Conservation (phyloP, 2,329 filamentous ascomycete genomes). For the Diplocarpon mali region DNA sequence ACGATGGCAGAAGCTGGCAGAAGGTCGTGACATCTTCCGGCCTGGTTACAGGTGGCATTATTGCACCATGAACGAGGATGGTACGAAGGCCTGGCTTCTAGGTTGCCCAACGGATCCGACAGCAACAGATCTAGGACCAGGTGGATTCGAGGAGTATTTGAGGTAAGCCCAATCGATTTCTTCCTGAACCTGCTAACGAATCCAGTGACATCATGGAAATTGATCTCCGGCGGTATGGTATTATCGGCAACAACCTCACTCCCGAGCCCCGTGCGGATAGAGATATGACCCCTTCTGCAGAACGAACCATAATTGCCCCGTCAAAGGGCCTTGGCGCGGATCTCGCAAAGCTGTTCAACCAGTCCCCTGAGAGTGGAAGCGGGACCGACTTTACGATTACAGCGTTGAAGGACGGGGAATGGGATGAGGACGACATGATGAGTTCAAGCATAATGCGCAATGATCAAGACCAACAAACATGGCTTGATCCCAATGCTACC, state of each 20-base stretch:
- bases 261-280: constrained; percentile 41
- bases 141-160: constrained; percentile 77
- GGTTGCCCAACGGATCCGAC: constrained; percentile 71
- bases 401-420: constrained; percentile 67
- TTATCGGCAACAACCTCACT: constrained; percentile 67
- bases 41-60: constrained; percentile 96
- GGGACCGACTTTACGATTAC: constrained; percentile 89
- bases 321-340: constrained; percentile 71
- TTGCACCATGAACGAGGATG: constrained; percentile 89
- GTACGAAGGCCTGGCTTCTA: constrained; percentile 94
- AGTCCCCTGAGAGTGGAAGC: constrained; percentile 71
- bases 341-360: constrained; percentile 77
- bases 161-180: constrained; percentile 31
- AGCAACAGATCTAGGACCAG: constrained; percentile 53
- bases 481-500: constrained; percentile 48
- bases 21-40: constrained; percentile 88
- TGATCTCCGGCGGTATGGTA: constrained; percentile 81
- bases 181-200: not conserved
- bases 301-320: constrained; percentile 37
- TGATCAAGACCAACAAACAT: constrained; percentile 33
- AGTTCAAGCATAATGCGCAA: constrained; percentile 39
- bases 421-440: constrained; percentile 49
- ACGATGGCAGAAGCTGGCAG: constrained; percentile 89
- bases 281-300: constrained; percentile 35
- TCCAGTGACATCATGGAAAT: constrained; percentile 77